phyloP scores from a whole-genome alignment of 225 moss, liverwort and hornwort genomes.

The Straminergon stramineum region DNA sequence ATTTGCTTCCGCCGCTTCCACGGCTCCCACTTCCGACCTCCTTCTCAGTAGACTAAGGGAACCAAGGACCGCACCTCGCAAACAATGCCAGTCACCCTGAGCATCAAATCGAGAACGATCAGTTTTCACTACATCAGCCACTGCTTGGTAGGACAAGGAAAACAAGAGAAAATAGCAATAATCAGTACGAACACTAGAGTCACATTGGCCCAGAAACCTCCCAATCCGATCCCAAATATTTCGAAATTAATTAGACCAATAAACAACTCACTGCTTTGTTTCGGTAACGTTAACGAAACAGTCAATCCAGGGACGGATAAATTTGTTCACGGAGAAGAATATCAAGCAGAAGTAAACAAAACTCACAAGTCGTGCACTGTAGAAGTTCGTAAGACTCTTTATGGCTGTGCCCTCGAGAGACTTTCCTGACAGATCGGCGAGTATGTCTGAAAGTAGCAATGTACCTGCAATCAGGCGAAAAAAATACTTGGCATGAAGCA shows the following conservation, averaged over 20 bases:
- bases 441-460: constrained; percentile 57
- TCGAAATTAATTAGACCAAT: neutral
- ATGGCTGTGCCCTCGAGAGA: constrained; percentile 42
- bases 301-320: neutral
- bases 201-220: neutral
- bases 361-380: constrained; percentile 64
- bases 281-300: neutral
- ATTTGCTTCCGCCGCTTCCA: constrained; percentile 40
- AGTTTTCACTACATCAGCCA: neutral
- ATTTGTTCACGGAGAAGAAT: neutral
- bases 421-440: constrained; percentile 28
- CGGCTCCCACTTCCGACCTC: constrained; percentile 37
- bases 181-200: neutral
- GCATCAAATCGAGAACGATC: neutral
- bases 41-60: constrained; percentile 53
- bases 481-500: neutral
- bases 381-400: constrained; percentile 56
- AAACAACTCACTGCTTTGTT: neutral
- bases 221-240: neutral
- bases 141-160: neutral
- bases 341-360: neutral
- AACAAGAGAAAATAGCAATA: neutral
- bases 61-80: constrained; percentile 70
- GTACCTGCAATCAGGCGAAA: constrained; percentile 39
- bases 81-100: constrained; percentile 83